Conservation (phyloP, 192 early-diverging fungal species). For the Coemansia sp. region DNA sequence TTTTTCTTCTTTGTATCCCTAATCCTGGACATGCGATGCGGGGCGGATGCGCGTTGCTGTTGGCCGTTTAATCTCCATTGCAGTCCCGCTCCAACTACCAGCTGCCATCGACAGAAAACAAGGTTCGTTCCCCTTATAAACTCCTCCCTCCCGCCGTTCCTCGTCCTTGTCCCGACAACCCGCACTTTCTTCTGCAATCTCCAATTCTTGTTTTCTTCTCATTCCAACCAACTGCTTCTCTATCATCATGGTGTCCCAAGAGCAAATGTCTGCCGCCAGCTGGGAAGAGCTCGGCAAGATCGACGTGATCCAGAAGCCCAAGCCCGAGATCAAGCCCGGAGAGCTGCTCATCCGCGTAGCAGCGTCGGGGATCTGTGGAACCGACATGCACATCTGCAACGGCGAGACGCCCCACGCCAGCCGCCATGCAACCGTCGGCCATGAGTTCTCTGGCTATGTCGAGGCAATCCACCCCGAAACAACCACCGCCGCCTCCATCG, state of each 20-base stretch:
- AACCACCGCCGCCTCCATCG: constrained; percentile 19
- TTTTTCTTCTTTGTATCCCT: too few relatives aligned
- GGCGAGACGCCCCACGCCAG: constrained; percentile 57
- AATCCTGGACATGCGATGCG: too few relatives aligned
- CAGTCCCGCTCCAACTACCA: not conserved
- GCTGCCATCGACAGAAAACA: not conserved
- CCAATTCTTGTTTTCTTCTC: not conserved
- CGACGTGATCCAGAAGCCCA: constrained; percentile 32
- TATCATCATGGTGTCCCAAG: not conserved
- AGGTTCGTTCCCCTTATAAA: not conserved
- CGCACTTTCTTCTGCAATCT: too few relatives aligned
- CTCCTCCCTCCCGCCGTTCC: too few relatives aligned
- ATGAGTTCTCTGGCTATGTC: constrained; percentile 56
- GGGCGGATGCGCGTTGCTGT: not conserved
- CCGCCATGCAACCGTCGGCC: constrained; percentile 50
- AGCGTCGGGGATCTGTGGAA: constrained; percentile 58
- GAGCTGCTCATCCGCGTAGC: constrained; percentile 53
- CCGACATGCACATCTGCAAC: constrained; percentile 58
- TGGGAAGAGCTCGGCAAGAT: constrained; percentile 54
- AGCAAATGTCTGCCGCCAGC: constrained; percentile 34
- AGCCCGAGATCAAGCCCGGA: constrained; percentile 39
- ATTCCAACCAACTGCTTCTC: not conserved
- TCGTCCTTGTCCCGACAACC: too few relatives aligned
- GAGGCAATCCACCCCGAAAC: constrained; percentile 47
- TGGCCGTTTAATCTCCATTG: not conserved